These are phyloP conservation scores for Exophiala spinifera DNA, from an alignment of 2,329 filamentous ascomycete genomes.

Conservation along the genomic window DNA sequence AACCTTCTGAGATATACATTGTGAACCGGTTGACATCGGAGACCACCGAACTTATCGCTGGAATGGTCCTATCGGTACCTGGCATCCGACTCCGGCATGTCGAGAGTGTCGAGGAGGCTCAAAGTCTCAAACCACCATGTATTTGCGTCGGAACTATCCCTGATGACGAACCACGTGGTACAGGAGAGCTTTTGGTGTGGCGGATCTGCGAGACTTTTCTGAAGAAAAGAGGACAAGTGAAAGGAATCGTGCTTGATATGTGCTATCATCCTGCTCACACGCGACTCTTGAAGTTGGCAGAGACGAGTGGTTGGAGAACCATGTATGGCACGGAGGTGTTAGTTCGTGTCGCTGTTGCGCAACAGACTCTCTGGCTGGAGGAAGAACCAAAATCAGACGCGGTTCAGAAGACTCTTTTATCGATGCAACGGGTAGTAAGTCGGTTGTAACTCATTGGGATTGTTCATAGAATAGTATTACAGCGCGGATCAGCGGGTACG, in stretches of 20 bases:
- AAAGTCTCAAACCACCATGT: conserved; percentile 11
- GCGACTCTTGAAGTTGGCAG: too few species aligned
- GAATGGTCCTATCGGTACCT: background rate
- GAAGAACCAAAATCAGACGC: conserved; percentile 14
- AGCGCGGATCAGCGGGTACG: too few species aligned
- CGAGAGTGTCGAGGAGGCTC: conserved; percentile 1
- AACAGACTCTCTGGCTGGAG: conserved; percentile 9
- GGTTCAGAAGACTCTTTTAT: conserved; percentile 13
- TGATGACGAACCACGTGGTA: conserved; percentile 20
- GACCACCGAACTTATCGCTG: conserved; percentile 24
- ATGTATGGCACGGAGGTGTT: too few species aligned
- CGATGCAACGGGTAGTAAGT: background rate
- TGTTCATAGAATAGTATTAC: too few species aligned
- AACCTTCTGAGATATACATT: conserved; percentile 54
- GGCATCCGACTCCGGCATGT: conserved; percentile 18
- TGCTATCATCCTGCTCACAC: too few species aligned
- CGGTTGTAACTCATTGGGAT: too few species aligned
- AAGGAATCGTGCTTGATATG: too few species aligned
- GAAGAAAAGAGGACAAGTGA: background rate
- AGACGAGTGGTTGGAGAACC: too few species aligned
- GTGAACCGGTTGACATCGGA: conserved; percentile 27
- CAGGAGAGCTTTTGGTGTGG: conserved; percentile 22
- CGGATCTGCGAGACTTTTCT: conserved; percentile 3
- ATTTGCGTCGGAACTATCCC: conserved; percentile 29
- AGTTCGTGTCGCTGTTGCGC: too few species aligned